Base-by-base conservation (phyloP, 495 filamentous ascomycete species). In the Podospora comata region DNA sequence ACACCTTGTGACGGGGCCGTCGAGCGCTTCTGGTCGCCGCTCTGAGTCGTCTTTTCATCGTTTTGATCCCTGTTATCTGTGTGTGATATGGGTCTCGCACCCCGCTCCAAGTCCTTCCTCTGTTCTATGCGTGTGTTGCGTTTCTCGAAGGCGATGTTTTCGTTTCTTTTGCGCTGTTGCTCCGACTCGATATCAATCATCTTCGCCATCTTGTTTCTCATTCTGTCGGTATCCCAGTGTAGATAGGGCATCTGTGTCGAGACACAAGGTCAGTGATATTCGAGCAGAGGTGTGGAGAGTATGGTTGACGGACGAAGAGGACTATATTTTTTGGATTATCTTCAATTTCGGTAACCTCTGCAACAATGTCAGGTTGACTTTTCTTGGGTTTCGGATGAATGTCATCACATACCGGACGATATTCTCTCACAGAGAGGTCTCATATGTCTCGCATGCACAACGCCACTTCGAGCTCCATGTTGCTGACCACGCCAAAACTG, bases 161-260 rank as follows among this genome's bases (percentile, higher is more conserved):
- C 60, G 20, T 61, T 65, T 2, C 18, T 54, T 23, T 6, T 62
- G 1, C 65, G 68, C 2, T 71, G 39, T 0, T 72, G 65, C 13
- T 64, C 63, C 2, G 55, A 65, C 65, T 70, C 72, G 7, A n/a
- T 34, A 16, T 54, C 67, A 53, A 70, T 67, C 62, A 27, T 68
- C 9, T 72, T 69, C 26, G 75, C 62, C 18, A 69, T 71, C 60
- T 69, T 69, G 64, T 66, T 81, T 70, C 79, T 73, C 64, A 78
- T 83, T 28, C 78, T 71, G 61, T 78, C 79, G 34, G 86, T 89
- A 48, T 91, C 89, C 73, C 88, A 91, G 70, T 90, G 87, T 3
- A 91, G 76, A 67, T 89, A 91, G 1, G 88, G 88, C 87, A 90
- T 90, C 80, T 32, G 30, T 32, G 0, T 82, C 34, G 11, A 32